Conservation (phyloP, 495 filamentous ascomycete species). For the Neurospora sublineolata region DNA sequence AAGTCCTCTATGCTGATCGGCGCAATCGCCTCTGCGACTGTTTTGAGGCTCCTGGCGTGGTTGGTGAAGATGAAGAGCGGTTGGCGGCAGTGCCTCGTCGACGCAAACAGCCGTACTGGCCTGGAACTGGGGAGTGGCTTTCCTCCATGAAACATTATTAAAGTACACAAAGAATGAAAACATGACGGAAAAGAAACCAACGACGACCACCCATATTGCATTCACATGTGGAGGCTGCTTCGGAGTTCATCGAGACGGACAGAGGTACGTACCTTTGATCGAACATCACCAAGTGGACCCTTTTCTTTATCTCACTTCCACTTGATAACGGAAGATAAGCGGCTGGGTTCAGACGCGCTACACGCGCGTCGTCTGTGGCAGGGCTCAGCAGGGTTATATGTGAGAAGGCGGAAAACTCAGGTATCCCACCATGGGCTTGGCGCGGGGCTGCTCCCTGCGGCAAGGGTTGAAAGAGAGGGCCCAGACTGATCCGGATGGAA, state of each 20-base stretch:
- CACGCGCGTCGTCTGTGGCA: not conserved
- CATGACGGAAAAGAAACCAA: not conserved
- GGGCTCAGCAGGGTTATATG: not conserved
- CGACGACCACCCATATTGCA: not conserved
- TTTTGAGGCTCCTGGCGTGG: not conserved
- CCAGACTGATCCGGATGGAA: not conserved
- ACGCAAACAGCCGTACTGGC: not conserved
- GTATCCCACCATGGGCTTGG: not conserved
- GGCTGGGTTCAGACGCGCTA: not conserved
- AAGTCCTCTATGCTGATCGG: not conserved
- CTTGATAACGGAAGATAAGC: not conserved
- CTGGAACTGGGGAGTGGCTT: not conserved
- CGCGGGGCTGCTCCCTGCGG: slow-evolving; percentile 7
- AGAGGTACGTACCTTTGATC: not conserved
- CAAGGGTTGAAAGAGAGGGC: slow-evolving; percentile 3
- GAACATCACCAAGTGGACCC: not conserved
- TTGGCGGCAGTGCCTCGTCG: not conserved
- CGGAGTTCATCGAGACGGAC: not conserved
- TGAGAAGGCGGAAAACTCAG: slow-evolving; percentile 1
- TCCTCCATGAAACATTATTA: not conserved
- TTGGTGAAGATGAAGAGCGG: not conserved
- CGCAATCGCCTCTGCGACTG: not conserved
- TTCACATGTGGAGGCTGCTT: not conserved
- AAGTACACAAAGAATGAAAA: not conserved
- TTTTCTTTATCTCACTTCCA: not conserved